Conservation (phyloP, 345 rosid species). For the Psidium guajava region DNA sequence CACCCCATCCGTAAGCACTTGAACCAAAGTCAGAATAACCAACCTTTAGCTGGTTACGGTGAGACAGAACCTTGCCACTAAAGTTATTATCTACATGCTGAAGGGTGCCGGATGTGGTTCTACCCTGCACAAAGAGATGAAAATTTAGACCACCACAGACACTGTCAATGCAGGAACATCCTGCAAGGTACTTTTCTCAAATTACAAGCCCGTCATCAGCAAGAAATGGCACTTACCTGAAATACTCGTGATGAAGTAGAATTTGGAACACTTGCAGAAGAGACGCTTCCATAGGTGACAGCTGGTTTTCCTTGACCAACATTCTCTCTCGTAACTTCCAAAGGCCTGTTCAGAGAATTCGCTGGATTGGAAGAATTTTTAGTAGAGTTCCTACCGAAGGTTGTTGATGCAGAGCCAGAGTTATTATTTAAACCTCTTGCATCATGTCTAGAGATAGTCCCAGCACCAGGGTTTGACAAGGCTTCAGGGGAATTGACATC, state of each 20-base stretch:
- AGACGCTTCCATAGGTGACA: conserved; percentile 21
- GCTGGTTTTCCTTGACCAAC: conserved; percentile 35
- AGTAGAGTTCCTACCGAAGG: conserved; percentile 27
- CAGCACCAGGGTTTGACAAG: conserved; percentile 28
- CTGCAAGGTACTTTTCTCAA: neutral
- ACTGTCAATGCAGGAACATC: neutral
- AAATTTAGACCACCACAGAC: neutral
- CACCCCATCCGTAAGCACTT: conserved; percentile 17
- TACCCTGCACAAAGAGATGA: conserved; percentile 32
- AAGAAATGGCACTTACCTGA: conserved; percentile 31
- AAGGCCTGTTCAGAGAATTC: conserved; percentile 26
- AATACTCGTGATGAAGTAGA: conserved; percentile 21
- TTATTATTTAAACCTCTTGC: conserved; percentile 37
- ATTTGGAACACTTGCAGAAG: conserved; percentile 20
- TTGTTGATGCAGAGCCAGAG: conserved; percentile 33
- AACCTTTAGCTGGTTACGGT: conserved; percentile 29
- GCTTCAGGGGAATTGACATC: conserved; percentile 37
- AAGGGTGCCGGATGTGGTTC: conserved; percentile 32
- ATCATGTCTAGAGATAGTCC: conserved; percentile 24
- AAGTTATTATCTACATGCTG: conserved; percentile 29
- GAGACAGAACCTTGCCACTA: conserved; percentile 33
- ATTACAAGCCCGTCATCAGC: neutral
- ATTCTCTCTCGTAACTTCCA: conserved; percentile 29
- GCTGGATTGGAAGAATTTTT: conserved; percentile 31
- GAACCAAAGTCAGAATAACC: conserved; percentile 36